phyloP scores from a whole-genome alignment of 805 yeast species.

The Metschnikowia cerradonensis region DNA sequence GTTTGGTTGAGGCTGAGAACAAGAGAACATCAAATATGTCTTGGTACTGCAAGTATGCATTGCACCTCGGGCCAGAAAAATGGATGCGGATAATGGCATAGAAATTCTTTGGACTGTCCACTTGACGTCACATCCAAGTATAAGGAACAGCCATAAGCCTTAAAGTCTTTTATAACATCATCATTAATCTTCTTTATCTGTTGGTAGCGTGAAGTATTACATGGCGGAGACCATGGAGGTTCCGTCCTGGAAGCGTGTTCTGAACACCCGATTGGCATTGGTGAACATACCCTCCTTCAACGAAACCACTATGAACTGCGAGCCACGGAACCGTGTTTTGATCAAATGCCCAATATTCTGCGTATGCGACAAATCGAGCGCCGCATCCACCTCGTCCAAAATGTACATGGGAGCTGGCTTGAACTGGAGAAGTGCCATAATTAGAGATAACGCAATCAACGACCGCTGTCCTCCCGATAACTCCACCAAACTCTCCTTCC shows the following conservation, averaged over 20 bases:
- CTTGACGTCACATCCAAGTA: too few species aligned
- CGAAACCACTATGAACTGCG: conserved; percentile 95
- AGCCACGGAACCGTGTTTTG: conserved; percentile 90
- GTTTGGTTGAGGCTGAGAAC: too few species aligned
- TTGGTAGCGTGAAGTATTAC: conserved; percentile 21
- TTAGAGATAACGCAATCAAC: conserved; percentile 84
- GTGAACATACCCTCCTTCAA: conserved; percentile 98
- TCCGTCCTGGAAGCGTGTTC: conserved; percentile 94
- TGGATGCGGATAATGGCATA: too few species aligned
- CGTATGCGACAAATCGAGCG: conserved; percentile 92
- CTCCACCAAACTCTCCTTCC: conserved; percentile 95
- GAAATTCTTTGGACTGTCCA: too few species aligned
- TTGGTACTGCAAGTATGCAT: too few species aligned
- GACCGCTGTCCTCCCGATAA: conserved; percentile 97
- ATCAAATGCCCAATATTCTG: conserved; percentile 96
- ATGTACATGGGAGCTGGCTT: conserved; percentile 99
- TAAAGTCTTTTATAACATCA: too few species aligned
- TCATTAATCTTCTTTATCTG: too few species aligned
- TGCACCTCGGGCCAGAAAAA: too few species aligned
- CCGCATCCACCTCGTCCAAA: conserved; percentile 97
- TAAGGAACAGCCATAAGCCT: too few species aligned
- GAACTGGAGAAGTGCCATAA: conserved; percentile 86
- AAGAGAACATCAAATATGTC: too few species aligned
- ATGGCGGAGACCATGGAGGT: conserved; percentile 83
- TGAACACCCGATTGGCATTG: conserved; percentile 90